Conservation (phyloP, 2,329 filamentous ascomycete genomes). For the Colletotrichum sp. region DNA sequence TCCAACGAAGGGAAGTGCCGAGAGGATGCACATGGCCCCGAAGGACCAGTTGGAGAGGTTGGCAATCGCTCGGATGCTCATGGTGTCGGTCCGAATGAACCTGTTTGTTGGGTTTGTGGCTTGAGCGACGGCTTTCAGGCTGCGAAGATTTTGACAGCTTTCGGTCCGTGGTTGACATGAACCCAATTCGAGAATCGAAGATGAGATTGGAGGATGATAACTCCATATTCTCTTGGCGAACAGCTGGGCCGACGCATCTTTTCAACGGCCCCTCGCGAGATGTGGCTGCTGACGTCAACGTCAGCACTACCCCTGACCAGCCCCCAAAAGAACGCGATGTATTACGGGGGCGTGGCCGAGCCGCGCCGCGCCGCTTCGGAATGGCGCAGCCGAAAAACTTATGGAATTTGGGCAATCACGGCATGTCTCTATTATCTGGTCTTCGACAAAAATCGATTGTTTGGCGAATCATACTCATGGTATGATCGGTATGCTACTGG, state of each 20-base stretch:
- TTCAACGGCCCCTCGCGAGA: neutral
- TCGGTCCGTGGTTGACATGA: neutral
- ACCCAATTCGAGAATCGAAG: neutral
- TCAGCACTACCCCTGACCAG: neutral
- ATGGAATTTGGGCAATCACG: neutral
- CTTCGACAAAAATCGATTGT: neutral
- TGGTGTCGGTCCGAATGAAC: neutral
- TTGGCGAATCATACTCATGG: neutral
- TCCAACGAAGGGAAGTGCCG: neutral
- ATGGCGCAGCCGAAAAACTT: neutral
- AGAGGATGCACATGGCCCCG: neutral
- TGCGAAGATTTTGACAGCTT: neutral
- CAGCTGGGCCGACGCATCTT: neutral
- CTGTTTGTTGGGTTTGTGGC: neutral
- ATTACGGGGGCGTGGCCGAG: neutral
- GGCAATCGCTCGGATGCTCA: neutral
- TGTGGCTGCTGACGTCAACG: neutral
- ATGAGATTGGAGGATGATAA: neutral
- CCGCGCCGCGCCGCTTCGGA: neutral
- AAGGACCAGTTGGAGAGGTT: neutral
- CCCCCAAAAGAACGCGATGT: neutral
- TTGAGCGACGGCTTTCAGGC: neutral
- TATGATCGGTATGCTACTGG: slow-evolving; percentile 4
- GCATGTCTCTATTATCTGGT: neutral
- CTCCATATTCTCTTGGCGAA: neutral